Base-by-base conservation (phyloP, 352 stramenopile species). In the Globisporangium paroecandrum region DNA sequence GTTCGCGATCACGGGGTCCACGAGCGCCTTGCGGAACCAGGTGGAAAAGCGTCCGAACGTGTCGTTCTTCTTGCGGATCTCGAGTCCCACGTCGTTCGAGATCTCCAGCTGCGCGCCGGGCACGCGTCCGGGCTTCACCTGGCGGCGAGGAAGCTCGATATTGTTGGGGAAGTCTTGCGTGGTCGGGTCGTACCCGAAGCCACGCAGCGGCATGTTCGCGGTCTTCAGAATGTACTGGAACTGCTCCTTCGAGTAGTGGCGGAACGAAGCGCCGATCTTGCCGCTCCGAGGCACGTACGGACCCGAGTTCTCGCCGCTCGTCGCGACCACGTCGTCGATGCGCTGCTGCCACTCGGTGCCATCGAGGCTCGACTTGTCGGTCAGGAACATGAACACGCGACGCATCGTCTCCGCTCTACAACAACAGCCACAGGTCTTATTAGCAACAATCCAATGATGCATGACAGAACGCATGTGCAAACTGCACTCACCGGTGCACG, bases 161-260 rank as follows among this genome's bases (percentile, higher is more conserved):
- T 87, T 57, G 4, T 83, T 67, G 0, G 89, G 89, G 58, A 96
- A 96, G 27, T 86, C 74, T 54, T 96, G 89, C 27, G 83, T 95
- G 60, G 75, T 81, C 1, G 89, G 78, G 66, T 96, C 87, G 65
- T 96, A 96, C n/a, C 89, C 89, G 70, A 96, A 96, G 41, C 87
- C 85, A 32, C 84, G 81, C 64, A 96, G 65, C n/a, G 82, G 85
- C 53, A 93, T 62, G 43, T 90, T 89, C 12, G 89, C 89, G 0
- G 78, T 88, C 65, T 90, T 89, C 12, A 89, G 66, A 56, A 96
- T 91, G 64, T 95, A 80, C 53, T 92, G 75, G 63, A 95, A 94
- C 74, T 96, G 89, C 58, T 89, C 85, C 9, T 89, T 76, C 58
- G 85, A 90, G 70, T 86, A 96, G 63, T 95, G 89, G 20, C 77